Conservation (phyloP, 768 basidiomycete species). For the Vararia minispora region DNA sequence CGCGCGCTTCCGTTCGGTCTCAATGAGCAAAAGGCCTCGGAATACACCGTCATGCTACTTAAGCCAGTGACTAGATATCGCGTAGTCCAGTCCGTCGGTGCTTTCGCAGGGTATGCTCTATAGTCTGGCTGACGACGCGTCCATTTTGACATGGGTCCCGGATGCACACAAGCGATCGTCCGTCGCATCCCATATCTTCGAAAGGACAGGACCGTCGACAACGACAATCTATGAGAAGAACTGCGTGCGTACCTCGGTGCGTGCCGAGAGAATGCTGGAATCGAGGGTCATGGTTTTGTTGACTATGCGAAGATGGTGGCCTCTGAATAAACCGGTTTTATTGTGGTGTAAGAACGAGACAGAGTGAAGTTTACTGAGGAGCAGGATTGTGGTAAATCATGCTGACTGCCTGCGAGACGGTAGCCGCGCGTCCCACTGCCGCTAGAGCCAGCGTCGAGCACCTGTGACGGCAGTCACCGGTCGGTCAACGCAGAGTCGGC, state of each 20-base stretch:
- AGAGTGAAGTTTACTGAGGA: constrained; percentile 3
- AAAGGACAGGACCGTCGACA: background rate
- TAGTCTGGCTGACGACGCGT: constrained; percentile 9
- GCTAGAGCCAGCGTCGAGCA: constrained; percentile 13
- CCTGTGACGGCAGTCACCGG: constrained; percentile 3
- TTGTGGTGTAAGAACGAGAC: background rate
- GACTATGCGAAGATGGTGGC: constrained; percentile 15
- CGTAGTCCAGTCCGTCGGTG: too few relatives aligned
- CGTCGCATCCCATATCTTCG: constrained; percentile 16
- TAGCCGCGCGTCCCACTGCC: constrained; percentile 1
- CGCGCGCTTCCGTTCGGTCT: too few relatives aligned
- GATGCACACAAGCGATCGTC: constrained; percentile 12
- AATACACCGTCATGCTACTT: too few relatives aligned
- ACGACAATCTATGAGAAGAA: background rate
- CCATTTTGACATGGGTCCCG: constrained; percentile 15
- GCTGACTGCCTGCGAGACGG: constrained; percentile 13
- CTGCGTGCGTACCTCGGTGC: constrained; percentile 12
- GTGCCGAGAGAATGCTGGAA: constrained; percentile 13
- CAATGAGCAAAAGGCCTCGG: too few relatives aligned
- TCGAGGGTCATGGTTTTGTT: constrained; percentile 15
- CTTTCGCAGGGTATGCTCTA: too few relatives aligned
- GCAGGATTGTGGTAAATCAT: constrained; percentile 16
- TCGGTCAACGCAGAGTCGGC: background rate
- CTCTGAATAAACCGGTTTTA: constrained; percentile 5
- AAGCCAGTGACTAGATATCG: too few relatives aligned